Evolutionary conservation across 345 rosid species (phyloP).

Genomic region (Conringia planisiliqua): DNA sequence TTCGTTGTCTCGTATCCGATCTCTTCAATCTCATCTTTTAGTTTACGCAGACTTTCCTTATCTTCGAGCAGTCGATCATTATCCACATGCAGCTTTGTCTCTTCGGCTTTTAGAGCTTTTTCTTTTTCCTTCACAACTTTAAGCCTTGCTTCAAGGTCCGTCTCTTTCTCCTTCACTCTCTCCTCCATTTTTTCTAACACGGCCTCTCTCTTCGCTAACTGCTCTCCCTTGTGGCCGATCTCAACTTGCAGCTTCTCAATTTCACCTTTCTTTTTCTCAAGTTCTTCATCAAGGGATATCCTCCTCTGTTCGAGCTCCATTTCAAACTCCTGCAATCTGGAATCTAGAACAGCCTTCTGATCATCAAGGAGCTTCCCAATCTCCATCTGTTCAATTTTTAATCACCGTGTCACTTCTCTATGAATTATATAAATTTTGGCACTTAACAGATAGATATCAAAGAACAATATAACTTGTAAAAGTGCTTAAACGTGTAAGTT

Average conservation of each 20-base stretch:
- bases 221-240: slow-evolving; percentile 51
- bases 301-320: slow-evolving; percentile 54
- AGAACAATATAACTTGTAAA: neutral
- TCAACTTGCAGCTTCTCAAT: slow-evolving; percentile 50
- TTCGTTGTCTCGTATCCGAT: slow-evolving; percentile 52
- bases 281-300: slow-evolving; percentile 55
- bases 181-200: slow-evolving; percentile 49
- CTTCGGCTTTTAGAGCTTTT: slow-evolving; percentile 52
- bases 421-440: neutral
- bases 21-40: slow-evolving; percentile 65
- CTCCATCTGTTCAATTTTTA: slow-evolving; percentile 48
- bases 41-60: slow-evolving; percentile 46
- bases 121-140: slow-evolving; percentile 59
- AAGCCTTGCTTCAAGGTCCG: slow-evolving; percentile 56
- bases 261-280: slow-evolving; percentile 44
- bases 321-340: slow-evolving; percentile 54
- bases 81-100: slow-evolving; percentile 56
- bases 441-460: neutral
- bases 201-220: slow-evolving; percentile 53
- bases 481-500: neutral
- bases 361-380: slow-evolving; percentile 64
- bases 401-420: neutral
- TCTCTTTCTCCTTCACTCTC: slow-evolving; percentile 68
- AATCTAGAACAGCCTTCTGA: slow-evolving; percentile 50
- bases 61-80: slow-evolving; percentile 49